phyloP scores from a whole-genome alignment of 805 yeast genomes.

The Candida sithepensis region DNA sequence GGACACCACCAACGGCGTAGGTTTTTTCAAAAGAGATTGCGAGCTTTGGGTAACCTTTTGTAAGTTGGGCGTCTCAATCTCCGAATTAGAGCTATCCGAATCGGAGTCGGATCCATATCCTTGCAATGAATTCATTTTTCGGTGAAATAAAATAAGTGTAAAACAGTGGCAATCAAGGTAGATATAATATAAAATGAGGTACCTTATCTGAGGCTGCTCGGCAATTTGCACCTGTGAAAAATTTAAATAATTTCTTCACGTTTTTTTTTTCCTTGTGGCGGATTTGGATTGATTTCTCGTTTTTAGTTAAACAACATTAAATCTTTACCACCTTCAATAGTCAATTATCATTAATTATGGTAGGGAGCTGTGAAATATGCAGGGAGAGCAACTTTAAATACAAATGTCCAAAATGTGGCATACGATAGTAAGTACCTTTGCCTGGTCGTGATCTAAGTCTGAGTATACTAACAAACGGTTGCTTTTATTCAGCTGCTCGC shows the following conservation, averaged over 20 bases:
- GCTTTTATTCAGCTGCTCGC: constrained; percentile 41
- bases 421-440: constrained; percentile 32
- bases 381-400: constrained; percentile 34
- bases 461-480: constrained; percentile 6
- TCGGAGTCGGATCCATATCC: constrained; percentile 19
- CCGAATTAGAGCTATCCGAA: constrained; percentile 4
- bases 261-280: background rate
- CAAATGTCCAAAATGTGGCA: constrained; percentile 45
- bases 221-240: background rate
- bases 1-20: constrained; percentile 1
- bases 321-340: no score
- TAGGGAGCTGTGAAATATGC: constrained; percentile 26
- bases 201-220: background rate
- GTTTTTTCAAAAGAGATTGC: background rate
- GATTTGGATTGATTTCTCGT: no score
- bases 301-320: no score
- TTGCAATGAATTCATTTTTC: constrained; percentile 9
- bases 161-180: no score
- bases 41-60: background rate
- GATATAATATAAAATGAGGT: no score
- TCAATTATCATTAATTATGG: constrained; percentile 1
- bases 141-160: no score
- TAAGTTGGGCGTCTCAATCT: background rate
- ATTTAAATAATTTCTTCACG: background rate
- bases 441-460: background rate